These are phyloP conservation scores for Blastomyces gilchristii DNA, from an alignment of 2,329 filamentous ascomycete species.

Conservation along the genomic window DNA sequence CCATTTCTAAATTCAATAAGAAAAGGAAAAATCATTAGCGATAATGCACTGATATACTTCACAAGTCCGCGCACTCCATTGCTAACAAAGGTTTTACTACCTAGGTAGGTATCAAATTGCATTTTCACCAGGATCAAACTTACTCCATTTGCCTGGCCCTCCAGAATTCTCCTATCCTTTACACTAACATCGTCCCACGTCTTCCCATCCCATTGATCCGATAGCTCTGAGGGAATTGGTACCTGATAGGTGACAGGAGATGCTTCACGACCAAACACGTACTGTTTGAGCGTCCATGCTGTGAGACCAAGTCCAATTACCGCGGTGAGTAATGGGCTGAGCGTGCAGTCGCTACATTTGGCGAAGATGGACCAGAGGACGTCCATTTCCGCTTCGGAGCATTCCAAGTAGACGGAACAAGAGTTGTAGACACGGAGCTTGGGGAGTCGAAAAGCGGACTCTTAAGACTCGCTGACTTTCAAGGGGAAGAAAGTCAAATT, in stretches of 20 bases:
- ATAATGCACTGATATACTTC: not conserved
- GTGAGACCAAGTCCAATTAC: constrained; percentile 7
- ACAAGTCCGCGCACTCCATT: not conserved
- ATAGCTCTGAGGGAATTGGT: constrained; percentile 28
- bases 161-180: constrained; percentile 26
- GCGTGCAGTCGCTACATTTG: constrained; percentile 1
- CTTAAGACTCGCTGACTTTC: too few species aligned
- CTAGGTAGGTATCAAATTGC: not conserved
- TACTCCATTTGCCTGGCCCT: constrained; percentile 32
- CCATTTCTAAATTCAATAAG: constrained; percentile 21
- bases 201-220: constrained; percentile 22
- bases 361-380: constrained; percentile 5
- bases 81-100: not conserved
- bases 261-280: constrained; percentile 20
- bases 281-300: constrained; percentile 9
- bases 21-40: not conserved
- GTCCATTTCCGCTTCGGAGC: constrained; percentile 8
- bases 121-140: constrained; percentile 15
- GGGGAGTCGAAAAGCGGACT: too few species aligned
- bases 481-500: too few species aligned
- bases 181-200: constrained; percentile 30
- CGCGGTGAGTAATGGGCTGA: constrained; percentile 9
- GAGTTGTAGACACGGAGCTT: not conserved
- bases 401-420: not conserved
- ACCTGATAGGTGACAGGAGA: constrained; percentile 31